Evolutionary conservation across 805 yeast genomes (phyloP).

Genomic region (Yarrowia hollandica): DNA sequence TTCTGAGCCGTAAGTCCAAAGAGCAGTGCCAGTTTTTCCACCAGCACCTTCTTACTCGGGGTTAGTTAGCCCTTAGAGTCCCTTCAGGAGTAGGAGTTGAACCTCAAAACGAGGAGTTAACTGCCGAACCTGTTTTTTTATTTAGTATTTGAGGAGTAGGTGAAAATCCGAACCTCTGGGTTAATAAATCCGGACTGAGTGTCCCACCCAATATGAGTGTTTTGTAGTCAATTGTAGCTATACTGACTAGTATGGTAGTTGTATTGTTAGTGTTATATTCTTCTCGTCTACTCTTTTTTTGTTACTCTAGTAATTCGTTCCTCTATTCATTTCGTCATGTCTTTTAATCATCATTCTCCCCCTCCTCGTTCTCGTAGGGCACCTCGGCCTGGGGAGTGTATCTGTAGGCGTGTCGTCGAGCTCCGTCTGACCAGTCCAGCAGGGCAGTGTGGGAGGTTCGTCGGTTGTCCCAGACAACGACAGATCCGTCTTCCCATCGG

Average conservation of each 20-base stretch:
- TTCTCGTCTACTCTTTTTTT: too few relatives aligned
- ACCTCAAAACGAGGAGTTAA: not conserved
- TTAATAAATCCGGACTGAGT: too few relatives aligned
- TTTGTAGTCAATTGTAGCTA: too few relatives aligned
- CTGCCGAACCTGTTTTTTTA: not conserved
- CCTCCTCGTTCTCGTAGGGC: conserved; percentile 34
- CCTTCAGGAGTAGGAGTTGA: not conserved
- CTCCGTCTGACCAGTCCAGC: conserved; percentile 68
- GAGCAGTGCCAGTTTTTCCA: too few relatives aligned
- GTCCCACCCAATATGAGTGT: too few relatives aligned
- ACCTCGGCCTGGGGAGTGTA: conserved; percentile 75
- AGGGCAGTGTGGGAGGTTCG: conserved; percentile 67
- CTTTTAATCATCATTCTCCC: conserved; percentile 16
- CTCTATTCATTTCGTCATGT: not conserved
- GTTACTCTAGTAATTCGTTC: not conserved
- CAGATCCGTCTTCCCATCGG: conserved; percentile 67
- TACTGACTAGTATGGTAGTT: too few relatives aligned
- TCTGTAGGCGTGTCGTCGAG: conserved; percentile 70
- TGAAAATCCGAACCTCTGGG: conserved; percentile 2
- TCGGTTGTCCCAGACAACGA: conserved; percentile 78
- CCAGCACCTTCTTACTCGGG: too few relatives aligned
- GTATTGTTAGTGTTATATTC: too few relatives aligned
- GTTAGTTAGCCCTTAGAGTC: too few relatives aligned
- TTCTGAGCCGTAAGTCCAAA: too few relatives aligned
- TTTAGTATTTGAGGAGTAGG: not conserved